Conservation (phyloP, 2,329 filamentous ascomycete species). For the Laburnicola sp. region DNA sequence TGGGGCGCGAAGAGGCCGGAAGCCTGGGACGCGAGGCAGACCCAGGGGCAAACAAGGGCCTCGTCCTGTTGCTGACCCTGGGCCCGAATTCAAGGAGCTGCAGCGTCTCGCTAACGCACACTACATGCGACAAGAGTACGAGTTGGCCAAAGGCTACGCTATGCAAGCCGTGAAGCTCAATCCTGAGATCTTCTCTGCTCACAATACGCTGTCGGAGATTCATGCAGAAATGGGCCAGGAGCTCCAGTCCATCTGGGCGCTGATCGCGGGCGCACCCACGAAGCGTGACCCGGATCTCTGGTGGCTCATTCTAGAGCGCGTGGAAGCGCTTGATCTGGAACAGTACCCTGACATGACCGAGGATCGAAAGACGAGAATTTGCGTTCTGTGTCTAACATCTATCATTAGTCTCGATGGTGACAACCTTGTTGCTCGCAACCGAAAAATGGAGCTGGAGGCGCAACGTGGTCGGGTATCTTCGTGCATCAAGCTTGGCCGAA, state of each 20-base stretch:
- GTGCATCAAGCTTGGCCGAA: constrained; percentile 50
- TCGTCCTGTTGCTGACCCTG: constrained; percentile 66
- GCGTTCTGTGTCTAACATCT: constrained; percentile 44
- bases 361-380: constrained; percentile 31
- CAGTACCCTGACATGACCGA: constrained; percentile 35
- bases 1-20: constrained; percentile 26
- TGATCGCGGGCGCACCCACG: constrained; percentile 62
- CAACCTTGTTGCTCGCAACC: constrained; percentile 57
- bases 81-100: constrained; percentile 70
- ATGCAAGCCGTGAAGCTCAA: constrained; percentile 51
- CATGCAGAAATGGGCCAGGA: constrained; percentile 59
- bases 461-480: constrained; percentile 46
- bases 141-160: constrained; percentile 46
- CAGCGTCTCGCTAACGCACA: constrained; percentile 69
- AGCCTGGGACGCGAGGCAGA: constrained; percentile 29
- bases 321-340: constrained; percentile 50
- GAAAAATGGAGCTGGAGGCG: constrained; percentile 60
- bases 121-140: constrained; percentile 65
- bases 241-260: constrained; percentile 58
- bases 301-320: constrained; percentile 60
- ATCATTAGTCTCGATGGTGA: constrained; percentile 57
- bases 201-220: constrained; percentile 63
- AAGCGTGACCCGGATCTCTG: constrained; percentile 60
- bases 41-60: constrained; percentile 45
- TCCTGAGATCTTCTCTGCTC: constrained; percentile 64